Base-by-base conservation (phyloP, 352 stramenopile genomes). In the Phytopythium montanum region DNA sequence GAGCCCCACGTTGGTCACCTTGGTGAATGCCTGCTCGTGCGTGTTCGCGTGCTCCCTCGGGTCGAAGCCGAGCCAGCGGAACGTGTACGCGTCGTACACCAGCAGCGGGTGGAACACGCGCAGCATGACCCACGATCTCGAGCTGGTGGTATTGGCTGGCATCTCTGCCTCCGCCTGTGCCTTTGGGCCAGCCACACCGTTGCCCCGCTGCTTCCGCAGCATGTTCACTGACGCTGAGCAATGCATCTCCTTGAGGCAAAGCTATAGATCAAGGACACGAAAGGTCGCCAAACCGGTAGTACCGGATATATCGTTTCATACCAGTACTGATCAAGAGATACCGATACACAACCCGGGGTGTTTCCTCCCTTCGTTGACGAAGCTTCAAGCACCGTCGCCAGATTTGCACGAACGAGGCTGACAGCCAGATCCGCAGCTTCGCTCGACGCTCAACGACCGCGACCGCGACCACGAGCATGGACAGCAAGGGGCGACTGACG, bases 61-160 rank as follows among this genome's bases (percentile, higher is more conserved):
- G 28, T 75, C 64, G 48, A 72, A 72, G 10, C 55, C 60, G 21
- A 75, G 68, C 64, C 68, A 75, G 19, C 68, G 60, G 38, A 75
- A 72, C 45, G 68, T 70, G 46, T 76, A 72, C 5, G 68, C 61
- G 59, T 72, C 65, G 46, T 63, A 70, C 44, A 75, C 38, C 9
- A 72, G 56, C 45, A 70, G 49, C 2, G 64, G 61, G 29, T 76
- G 55, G n/a, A 57, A 73, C 31, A 74, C 45, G 19, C 60, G 54
- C 53, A 61, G 13, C 45, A 61, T 34, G 10, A 41, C 49, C 10
- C n/a, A n/a, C n/a, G 50, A 12, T 1, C 60, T 3, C 8, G 1
- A 18, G 21, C 25, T 7, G 50, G 21, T 8, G n/a, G 21, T 8
- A 19, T 50, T 18, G 36, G 18, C n/a, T 16, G 14, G 36, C 7